Percentiles rank a stretch among this genome's conserved stretches.
Evolutionary conservation across 75 land plant species (phyloP).

Genomic region (Sequoiadendron giganteum): DNA sequence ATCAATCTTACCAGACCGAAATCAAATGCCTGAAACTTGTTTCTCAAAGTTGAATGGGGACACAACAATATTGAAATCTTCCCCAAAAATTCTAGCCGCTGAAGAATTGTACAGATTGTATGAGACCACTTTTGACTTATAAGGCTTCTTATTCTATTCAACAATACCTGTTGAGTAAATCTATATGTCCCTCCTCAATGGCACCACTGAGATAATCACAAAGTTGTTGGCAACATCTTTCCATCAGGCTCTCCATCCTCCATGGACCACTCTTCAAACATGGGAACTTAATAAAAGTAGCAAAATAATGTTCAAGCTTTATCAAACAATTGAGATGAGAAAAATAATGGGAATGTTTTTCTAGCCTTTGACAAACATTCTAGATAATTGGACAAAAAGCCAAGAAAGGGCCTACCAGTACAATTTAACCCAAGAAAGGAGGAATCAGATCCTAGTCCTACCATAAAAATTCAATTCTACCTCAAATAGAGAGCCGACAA

Average conservation of each 20-base stretch:
- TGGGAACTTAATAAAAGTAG: neutral
- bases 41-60: neutral
- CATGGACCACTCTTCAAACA: neutral
- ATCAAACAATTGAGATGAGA: neutral
- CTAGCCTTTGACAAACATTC: neutral
- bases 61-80: too few relatives aligned
- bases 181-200: neutral
- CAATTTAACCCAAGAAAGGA: neutral
- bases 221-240: neutral
- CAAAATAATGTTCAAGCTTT: neutral
- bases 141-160: neutral
- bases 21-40: neutral
- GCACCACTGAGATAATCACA: neutral
- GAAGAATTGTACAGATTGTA: neutral
- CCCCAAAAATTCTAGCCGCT: too few relatives aligned
- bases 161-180: neutral
- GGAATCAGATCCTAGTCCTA: neutral
- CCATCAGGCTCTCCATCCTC: neutral
- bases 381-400: neutral
- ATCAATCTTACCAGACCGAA: neutral
- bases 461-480: neutral
- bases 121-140: neutral
- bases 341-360: neutral
- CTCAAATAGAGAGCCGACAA: neutral
- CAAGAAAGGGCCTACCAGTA: neutral